Conservation (phyloP, 2,329 filamentous ascomycete species). For the Colletotrichum viniferum region DNA sequence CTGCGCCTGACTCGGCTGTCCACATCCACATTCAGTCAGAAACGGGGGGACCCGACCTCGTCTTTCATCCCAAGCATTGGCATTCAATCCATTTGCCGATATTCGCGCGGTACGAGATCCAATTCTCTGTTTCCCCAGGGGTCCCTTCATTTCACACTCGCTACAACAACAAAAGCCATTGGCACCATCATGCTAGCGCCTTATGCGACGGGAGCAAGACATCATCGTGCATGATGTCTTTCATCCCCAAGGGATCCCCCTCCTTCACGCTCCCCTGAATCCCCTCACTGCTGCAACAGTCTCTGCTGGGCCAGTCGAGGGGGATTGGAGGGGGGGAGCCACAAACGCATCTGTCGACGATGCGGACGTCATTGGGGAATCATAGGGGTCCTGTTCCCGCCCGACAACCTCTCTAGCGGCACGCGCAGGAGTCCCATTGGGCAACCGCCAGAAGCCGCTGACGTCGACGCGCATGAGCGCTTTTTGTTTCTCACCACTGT, state of each 20-base stretch:
- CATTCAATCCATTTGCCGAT: background rate
- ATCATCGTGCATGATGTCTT: slow-evolving; percentile 7
- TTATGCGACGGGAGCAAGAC: background rate
- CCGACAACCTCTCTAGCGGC: background rate
- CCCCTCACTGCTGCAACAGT: background rate
- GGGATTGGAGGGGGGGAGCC: background rate
- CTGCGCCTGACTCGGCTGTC: background rate
- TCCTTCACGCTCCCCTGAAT: background rate
- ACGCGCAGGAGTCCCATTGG: background rate
- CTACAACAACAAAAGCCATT: background rate
- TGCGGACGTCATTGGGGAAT: slow-evolving; percentile 10
- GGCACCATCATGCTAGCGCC: background rate
- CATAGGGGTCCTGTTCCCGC: slow-evolving; percentile 14
- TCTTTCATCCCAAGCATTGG: background rate
- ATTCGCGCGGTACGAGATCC: background rate
- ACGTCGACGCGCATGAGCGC: slow-evolving; percentile 14
- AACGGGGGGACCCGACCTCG: background rate
- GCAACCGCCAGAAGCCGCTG: background rate
- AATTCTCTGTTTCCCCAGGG: background rate
- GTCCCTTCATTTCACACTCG: background rate
- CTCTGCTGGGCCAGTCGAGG: background rate
- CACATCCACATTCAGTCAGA: background rate
- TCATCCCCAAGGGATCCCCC: background rate
- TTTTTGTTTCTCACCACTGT: background rate
- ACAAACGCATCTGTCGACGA: background rate